Evolutionary conservation across 1,284 basidiomycete species (phyloP), one percentile per base, ranked within the genome.

Genomic region (Sphaerobolus stellatus): DNA sequence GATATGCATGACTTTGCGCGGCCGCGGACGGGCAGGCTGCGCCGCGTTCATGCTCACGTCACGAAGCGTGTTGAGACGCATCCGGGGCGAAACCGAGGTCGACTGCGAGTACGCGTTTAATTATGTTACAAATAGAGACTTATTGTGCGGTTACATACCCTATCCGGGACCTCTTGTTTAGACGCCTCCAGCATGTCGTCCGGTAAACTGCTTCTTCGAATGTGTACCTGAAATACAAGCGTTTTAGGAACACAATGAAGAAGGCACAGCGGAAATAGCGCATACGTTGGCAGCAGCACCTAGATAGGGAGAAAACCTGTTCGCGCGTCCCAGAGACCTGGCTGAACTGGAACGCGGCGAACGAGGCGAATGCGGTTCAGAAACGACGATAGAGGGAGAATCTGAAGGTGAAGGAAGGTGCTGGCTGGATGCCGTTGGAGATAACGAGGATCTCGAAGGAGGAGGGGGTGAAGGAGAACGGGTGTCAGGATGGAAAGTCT

Each of bases 11-110:
- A 41, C 18, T 33, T 54, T 54, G 33, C n/a, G 44, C 6, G 20
- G 25, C 5, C 41, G 27, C 9, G 34, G 8, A 7, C 5, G 7
- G 7, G 36, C n/a, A 13, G 45, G 52, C 6, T 27, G 52, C 18
- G 31, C 29, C 28, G 50, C 50, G 27, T 52, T 52, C 38, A 52
- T 44, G 40, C 36, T 53, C n/a, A 53, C 28, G 28, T 62, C 46
- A 60, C 58, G 56, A 61, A 50, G 67, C 66, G 48, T 64, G 59
- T 52, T 69, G 60, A 53, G 66, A 58, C 57, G 71, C n/a, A 50
- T 30, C 25, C 27, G 31, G 18, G 52, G 52, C 8, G 53, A 54
- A 18, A 45, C 46, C 27, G 53, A 48, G 9, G 47, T 40, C 13
- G 53, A 36, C 53, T 54, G 28, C 34, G 14, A 11, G 13, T n/a